Evolutionary conservation across 257 asterid species (phyloP).

Genomic region (Plantago elongata): DNA sequence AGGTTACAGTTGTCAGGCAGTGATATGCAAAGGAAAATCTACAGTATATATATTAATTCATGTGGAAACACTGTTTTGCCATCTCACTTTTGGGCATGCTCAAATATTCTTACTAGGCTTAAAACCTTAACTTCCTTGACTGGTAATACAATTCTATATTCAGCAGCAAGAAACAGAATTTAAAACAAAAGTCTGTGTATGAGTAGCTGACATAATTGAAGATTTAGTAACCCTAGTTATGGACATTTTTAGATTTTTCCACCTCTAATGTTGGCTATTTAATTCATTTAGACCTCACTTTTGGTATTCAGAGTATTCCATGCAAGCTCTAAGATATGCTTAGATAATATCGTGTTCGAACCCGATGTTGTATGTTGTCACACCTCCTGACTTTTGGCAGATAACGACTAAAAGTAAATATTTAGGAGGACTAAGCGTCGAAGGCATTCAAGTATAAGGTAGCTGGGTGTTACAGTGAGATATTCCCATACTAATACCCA

Average conservation of each 20-base stretch:
- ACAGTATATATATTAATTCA: background rate
- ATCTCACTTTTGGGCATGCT: background rate
- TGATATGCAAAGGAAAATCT: constrained; percentile 11
- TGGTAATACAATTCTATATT: background rate
- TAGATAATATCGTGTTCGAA: background rate
- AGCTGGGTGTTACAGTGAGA: too few relatives aligned
- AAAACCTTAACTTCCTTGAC: background rate
- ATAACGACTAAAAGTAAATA: background rate
- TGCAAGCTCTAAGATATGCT: background rate
- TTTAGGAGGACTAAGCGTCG: background rate
- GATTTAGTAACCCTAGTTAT: background rate
- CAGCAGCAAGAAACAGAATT: background rate
- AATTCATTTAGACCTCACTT: background rate
- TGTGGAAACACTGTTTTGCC: background rate
- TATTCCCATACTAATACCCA: too few relatives aligned
- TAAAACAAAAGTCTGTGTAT: background rate
- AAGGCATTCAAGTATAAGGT: too few relatives aligned
- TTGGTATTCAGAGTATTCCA: background rate
- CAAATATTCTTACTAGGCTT: background rate
- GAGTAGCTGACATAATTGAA: background rate
- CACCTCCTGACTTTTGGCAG: background rate
- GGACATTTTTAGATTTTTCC: background rate
- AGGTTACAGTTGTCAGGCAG: constrained; percentile 20
- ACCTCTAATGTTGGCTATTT: background rate
- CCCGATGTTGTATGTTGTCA: background rate